These are phyloP conservation scores for Metschnikowia sp. DNA, from an alignment of 805 yeast species.

Conservation along the genomic window DNA sequence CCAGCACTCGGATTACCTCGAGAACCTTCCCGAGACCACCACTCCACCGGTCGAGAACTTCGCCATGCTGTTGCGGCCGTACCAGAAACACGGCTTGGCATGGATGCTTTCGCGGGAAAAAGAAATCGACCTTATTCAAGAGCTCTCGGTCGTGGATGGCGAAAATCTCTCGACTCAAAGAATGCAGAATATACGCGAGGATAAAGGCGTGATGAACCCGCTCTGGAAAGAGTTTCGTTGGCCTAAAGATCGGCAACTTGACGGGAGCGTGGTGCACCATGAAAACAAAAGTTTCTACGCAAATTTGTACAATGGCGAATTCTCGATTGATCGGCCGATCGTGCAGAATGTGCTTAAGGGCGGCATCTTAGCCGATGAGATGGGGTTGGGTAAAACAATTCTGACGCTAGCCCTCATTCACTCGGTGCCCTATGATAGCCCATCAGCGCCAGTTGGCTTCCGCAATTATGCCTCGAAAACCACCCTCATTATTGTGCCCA, in stretches of 20 bases:
- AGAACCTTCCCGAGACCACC: conserved; percentile 60
- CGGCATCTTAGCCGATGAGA: conserved; percentile 92
- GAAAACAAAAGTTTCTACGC: conserved; percentile 53
- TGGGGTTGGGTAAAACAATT: conserved; percentile 95
- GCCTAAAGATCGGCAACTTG: conserved; percentile 49
- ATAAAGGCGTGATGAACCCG: conserved; percentile 68
- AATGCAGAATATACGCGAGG: conserved; percentile 23
- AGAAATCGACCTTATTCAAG: conserved; percentile 47
- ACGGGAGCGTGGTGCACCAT: conserved; percentile 4
- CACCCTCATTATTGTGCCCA: conserved; percentile 81
- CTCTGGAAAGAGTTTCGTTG: conserved; percentile 77
- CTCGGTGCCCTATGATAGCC: conserved; percentile 54
- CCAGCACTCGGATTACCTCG: conserved; percentile 55
- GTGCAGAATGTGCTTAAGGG: conserved; percentile 63
- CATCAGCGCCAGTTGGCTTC: conserved; percentile 11
- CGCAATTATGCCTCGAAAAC: conserved; percentile 60
- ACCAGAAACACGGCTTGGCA: conserved; percentile 80
- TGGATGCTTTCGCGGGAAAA: conserved; percentile 87
- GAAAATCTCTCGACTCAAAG: conserved; percentile 27
- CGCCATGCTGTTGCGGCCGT: conserved; percentile 58
- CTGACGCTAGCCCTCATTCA: conserved; percentile 73
- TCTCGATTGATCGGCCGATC: conserved; percentile 64
- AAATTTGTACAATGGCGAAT: conserved; percentile 76
- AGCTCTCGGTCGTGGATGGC: conserved; percentile 22
- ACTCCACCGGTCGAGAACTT: conserved; percentile 49